These are phyloP conservation scores for Escovopsis sp. DNA, from an alignment of 2,329 filamentous ascomycete species.

Conservation along the genomic window DNA sequence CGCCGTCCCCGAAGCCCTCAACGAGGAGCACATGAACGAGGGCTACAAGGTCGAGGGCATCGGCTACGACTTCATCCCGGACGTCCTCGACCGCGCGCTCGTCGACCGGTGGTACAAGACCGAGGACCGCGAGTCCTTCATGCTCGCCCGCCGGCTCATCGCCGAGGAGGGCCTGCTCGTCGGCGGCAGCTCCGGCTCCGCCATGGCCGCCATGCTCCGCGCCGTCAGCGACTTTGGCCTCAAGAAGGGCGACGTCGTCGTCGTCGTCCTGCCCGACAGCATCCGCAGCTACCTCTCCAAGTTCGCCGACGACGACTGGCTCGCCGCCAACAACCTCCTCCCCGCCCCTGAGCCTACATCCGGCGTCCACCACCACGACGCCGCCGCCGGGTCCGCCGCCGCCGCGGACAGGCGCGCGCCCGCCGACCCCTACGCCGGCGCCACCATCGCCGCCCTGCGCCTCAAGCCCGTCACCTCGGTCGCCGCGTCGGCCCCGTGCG, in stretches of 20 bases:
- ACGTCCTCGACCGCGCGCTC: constrained; percentile 65
- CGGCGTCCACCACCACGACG: constrained; percentile 28
- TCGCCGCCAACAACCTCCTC: constrained; percentile 87
- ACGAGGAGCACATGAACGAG: constrained; percentile 66
- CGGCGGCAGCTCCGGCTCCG: constrained; percentile 85
- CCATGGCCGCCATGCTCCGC: constrained; percentile 66
- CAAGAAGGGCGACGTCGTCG: constrained; percentile 70
- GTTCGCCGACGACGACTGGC: constrained; percentile 98
- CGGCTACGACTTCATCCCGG: constrained; percentile 94
- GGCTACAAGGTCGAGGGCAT: constrained; percentile 98
- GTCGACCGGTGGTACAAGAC: constrained; percentile 99
- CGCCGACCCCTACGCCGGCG: constrained; percentile 58
- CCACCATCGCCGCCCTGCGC: constrained; percentile 68
- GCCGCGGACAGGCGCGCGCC: constrained; percentile 22
- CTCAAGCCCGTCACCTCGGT: constrained; percentile 91
- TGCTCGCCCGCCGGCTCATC: constrained; percentile 78
- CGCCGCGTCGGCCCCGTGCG: constrained; percentile 52
- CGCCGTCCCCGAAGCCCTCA: constrained; percentile 65
- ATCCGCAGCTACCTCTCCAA: constrained; percentile 96
- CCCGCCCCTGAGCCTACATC: constrained; percentile 20
- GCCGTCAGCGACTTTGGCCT: constrained; percentile 66
- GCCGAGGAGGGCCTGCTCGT: constrained; percentile 88
- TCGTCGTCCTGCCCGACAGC: constrained; percentile 86
- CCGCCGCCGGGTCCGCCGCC: constrained; percentile 20
- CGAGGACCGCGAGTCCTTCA: constrained; percentile 80